Evolutionary conservation across 2,329 filamentous ascomycete species (phyloP).

Genomic region (Pseudogymnoascus sp.): DNA sequence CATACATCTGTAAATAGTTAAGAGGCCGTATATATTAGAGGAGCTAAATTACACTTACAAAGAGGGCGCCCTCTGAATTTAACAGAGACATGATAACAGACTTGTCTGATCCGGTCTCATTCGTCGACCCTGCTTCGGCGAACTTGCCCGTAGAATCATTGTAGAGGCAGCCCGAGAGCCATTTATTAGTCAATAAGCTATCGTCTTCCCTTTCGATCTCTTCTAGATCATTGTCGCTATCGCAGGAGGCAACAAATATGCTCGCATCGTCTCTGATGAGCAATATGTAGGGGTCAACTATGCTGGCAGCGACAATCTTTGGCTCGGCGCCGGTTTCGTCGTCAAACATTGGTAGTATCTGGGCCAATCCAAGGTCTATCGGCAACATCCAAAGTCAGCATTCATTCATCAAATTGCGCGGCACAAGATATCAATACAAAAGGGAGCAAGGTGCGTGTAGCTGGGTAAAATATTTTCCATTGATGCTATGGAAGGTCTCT

Average conservation of each 20-base stretch:
- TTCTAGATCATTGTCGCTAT: conserved; percentile 75
- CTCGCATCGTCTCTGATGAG: conserved; percentile 78
- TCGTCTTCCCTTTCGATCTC: conserved; percentile 61
- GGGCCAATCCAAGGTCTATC: conserved; percentile 72
- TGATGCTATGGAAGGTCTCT: conserved; percentile 28
- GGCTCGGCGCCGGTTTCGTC: conserved; percentile 80
- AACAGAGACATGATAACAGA: conserved; percentile 69
- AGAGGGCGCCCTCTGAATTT: conserved; percentile 62
- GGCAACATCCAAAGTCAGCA: conserved; percentile 11
- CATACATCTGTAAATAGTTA: conserved; percentile 54
- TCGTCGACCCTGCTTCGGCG: conserved; percentile 24
- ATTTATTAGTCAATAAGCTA: conserved; percentile 53
- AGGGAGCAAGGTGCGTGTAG: conserved; percentile 10
- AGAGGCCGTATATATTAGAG: not conserved
- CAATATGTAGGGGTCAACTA: conserved; percentile 78
- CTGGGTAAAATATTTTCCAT: conserved; percentile 30
- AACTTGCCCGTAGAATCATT: conserved; percentile 54
- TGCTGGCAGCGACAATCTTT: conserved; percentile 69
- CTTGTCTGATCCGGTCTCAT: conserved; percentile 26
- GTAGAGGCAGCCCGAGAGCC: conserved; percentile 79
- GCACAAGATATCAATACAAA: conserved; percentile 23
- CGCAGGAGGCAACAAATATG: conserved; percentile 69
- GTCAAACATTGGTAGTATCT: conserved; percentile 88
- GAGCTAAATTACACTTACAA: conserved; percentile 45
- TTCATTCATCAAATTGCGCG: conserved; percentile 1